Base-by-base conservation (phyloP, 2,329 filamentous ascomycete species). In the Sclerotinia sclerotiorum region DNA sequence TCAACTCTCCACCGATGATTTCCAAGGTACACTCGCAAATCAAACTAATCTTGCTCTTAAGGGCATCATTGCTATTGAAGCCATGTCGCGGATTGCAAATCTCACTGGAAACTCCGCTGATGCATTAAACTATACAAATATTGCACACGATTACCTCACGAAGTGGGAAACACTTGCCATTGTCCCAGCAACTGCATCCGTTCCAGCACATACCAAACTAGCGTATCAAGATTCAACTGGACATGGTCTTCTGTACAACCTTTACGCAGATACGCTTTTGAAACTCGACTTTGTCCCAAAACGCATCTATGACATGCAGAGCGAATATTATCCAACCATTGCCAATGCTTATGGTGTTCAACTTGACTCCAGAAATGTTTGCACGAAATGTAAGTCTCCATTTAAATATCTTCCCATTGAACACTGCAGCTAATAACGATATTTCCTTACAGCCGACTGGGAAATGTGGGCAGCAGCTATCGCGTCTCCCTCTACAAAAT, bases 11-110 rank as follows among this genome's bases (percentile, higher is more conserved):
- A 95, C 92, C 0, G 92, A 95, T 76, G 92, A 95, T 77, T 95
- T 95, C 78, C 92, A 92, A 11, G 92, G 92, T 58, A 88, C 89
- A 79, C 82, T 93, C 32, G 87, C 88, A 5, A 88, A 94, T 27
- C 91, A 94, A 77, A 94, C 91, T 2, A 94, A 95, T 76, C 82
- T 95, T 27, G 92, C 91, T 0, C 82, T 95, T 70, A 95, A 95
- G 79, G 92, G 92, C 58, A 94, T 95, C 73, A 87, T 95, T 69
- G 92, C 90, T 17, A 90, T 95, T 78, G 87, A 90, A 75, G 92
- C 92, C 65, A 94, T 95, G 89, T 86, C 88, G 66, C 84, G 90
- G 72, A 84, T 95, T 48, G 85, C 91, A 2, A 80, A 84, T 39
- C 79, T 89, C 3, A 84, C 88, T 11, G 88, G 86, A 52, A 83